Percentiles rank a stretch among this genome's conserved stretches.
Evolutionary conservation across 345 rosid species (phyloP).

Genomic region (Populus nigra): DNA sequence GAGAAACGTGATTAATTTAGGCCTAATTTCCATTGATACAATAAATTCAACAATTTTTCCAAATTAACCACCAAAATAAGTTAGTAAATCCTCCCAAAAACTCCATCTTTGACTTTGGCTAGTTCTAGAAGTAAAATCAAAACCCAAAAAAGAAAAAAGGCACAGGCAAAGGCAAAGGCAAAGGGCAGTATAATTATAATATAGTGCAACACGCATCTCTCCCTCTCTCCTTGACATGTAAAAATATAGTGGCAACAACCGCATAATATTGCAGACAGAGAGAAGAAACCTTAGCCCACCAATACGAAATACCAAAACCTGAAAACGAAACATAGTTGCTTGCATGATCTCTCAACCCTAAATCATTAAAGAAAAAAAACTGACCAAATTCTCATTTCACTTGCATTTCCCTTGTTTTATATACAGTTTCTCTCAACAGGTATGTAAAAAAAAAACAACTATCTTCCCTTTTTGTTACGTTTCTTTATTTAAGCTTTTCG

Average conservation of each 20-base stretch:
- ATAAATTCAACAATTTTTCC: too few species aligned
- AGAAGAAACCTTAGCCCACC: background rate
- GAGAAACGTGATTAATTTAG: too few species aligned
- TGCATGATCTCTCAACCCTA: slow-evolving; percentile 12
- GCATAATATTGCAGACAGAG: background rate
- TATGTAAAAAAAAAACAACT: too few species aligned
- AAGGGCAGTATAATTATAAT: too few species aligned
- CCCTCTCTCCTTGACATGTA: background rate
- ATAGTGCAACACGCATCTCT: background rate
- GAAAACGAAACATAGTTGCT: background rate
- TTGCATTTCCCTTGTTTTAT: background rate
- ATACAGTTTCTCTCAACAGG: background rate
- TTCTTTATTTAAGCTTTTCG: background rate
- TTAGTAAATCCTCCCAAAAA: too few species aligned
- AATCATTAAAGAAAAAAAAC: background rate
- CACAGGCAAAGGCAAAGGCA: background rate
- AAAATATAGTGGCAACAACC: background rate
- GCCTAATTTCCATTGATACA: too few species aligned
- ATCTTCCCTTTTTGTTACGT: background rate
- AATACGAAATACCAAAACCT: background rate
- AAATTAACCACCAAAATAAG: too few species aligned
- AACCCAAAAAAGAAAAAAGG: background rate
- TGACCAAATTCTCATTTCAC: background rate
- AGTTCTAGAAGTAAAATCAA: background rate
- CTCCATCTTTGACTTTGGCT: background rate